A percentile compares a stretch with the other conserved stretches of the same genome.
phyloP scores from a whole-genome alignment of 2,329 filamentous ascomycete species.

The Sclerotinia glacialis region DNA sequence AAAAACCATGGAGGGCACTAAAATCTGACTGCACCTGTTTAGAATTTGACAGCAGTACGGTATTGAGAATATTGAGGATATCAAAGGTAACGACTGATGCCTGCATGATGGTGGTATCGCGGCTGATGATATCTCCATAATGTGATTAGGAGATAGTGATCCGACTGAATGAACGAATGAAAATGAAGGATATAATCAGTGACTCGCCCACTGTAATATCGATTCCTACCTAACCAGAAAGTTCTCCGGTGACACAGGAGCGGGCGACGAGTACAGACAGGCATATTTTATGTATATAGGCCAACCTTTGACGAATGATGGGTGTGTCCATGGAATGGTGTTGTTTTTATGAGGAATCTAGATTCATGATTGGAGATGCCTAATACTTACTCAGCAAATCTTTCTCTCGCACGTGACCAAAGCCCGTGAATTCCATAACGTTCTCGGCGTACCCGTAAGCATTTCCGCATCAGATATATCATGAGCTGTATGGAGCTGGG shows the following conservation, averaged over 20 bases:
- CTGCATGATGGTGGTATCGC: not conserved
- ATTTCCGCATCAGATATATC: not conserved
- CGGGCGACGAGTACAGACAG: conserved; percentile 9
- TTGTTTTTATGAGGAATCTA: not conserved
- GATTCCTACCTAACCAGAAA: not conserved
- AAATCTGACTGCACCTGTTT: not conserved
- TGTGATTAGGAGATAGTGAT: conserved; percentile 3
- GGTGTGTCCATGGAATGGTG: not conserved
- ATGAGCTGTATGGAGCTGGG: not conserved
- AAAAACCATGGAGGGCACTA: not conserved
- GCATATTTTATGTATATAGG: not conserved
- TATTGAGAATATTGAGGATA: not conserved
- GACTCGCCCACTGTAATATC: not conserved
- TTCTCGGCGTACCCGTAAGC: not conserved
- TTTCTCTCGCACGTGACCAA: not conserved
- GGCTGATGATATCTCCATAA: not conserved
- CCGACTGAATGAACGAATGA: not conserved
- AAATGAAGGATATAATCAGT: conserved; percentile 1
- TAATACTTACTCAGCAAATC: not conserved
- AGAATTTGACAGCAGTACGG: not conserved
- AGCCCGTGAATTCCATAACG: not conserved
- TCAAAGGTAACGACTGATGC: not conserved
- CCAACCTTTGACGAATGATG: not conserved
- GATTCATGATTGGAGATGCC: not conserved
- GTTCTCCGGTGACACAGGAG: not conserved